Conservation (phyloP, 768 basidiomycete genomes). For the Boletus subparvulus region DNA sequence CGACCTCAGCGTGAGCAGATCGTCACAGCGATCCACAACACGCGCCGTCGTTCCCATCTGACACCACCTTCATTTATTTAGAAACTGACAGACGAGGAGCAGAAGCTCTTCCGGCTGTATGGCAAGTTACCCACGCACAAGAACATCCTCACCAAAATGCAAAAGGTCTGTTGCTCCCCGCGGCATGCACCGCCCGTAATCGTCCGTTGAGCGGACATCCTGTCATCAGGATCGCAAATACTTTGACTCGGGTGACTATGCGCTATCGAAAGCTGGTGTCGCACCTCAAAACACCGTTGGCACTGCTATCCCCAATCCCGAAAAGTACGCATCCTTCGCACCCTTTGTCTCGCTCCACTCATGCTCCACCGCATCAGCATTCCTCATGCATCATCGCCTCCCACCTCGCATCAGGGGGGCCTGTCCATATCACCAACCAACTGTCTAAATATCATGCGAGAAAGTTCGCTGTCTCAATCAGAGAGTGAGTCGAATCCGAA, state of each 20-base stretch:
- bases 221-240: constrained; percentile 90
- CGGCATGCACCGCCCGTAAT: neutral
- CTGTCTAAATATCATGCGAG: constrained; percentile 63
- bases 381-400: constrained; percentile 83
- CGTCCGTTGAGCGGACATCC: constrained; percentile 8
- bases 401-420: constrained; percentile 48
- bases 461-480: constrained; percentile 43
- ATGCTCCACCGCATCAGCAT: constrained; percentile 52
- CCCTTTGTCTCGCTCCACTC: neutral
- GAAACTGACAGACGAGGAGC: constrained; percentile 86
- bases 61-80: constrained; percentile 32
- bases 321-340: constrained; percentile 62
- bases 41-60: constrained; percentile 4
- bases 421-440: constrained; percentile 78
- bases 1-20: constrained; percentile 79
- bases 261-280: constrained; percentile 91
- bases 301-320: constrained; percentile 96
- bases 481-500: constrained; percentile 18
- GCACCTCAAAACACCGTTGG: constrained; percentile 87
- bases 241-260: constrained; percentile 99
- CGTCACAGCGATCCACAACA: neutral
- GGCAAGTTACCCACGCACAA: constrained; percentile 94
- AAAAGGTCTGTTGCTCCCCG: constrained; percentile 61
- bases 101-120: constrained; percentile 91
- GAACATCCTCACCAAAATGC: constrained; percentile 91